These are phyloP conservation scores for Elsinoe fawcettii DNA, from an alignment of 2,329 filamentous ascomycete genomes.

Conservation along the genomic window DNA sequence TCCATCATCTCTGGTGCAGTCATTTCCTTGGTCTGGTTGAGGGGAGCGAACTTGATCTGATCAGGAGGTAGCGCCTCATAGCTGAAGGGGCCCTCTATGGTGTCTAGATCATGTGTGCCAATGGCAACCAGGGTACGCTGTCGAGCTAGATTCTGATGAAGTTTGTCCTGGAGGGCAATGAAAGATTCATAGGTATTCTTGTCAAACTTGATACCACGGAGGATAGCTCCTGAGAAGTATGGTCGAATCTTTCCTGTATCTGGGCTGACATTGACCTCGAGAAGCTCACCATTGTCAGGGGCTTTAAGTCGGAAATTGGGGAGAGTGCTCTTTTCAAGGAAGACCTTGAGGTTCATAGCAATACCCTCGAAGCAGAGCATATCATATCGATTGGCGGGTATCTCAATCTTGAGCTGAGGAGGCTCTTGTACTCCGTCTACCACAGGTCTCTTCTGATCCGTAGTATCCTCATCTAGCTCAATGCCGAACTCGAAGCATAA, in stretches of 20 bases:
- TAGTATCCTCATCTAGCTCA: constrained; percentile 93
- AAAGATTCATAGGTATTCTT: constrained; percentile 91
- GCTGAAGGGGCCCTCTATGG: constrained; percentile 86
- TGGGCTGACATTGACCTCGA: constrained; percentile 73
- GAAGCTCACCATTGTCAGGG: constrained; percentile 63
- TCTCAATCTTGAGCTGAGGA: constrained; percentile 94
- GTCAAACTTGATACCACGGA: constrained; percentile 87
- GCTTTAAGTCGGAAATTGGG: constrained; percentile 73
- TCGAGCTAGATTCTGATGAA: constrained; percentile 90
- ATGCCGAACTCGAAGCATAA: constrained; percentile 98
- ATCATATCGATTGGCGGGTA: constrained; percentile 87
- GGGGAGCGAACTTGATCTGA: constrained; percentile 79
- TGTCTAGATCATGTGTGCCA: constrained; percentile 93
- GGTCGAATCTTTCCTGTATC: constrained; percentile 72
- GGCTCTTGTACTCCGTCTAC: constrained; percentile 75
- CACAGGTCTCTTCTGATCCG: constrained; percentile 63
- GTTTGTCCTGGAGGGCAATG: constrained; percentile 95
- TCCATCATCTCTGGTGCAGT: constrained; percentile 81
- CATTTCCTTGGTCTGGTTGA: constrained; percentile 90
- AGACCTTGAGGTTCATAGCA: constrained; percentile 90
- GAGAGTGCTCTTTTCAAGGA: constrained; percentile 65
- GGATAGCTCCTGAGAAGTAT: constrained; percentile 79
- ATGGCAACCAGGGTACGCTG: constrained; percentile 93
- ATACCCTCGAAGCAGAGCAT: constrained; percentile 98
- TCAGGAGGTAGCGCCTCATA: constrained; percentile 90